Evolutionary conservation across 2,329 filamentous ascomycete genomes (phyloP).

Genomic region (Magnaporthiopsis rhizophila): DNA sequence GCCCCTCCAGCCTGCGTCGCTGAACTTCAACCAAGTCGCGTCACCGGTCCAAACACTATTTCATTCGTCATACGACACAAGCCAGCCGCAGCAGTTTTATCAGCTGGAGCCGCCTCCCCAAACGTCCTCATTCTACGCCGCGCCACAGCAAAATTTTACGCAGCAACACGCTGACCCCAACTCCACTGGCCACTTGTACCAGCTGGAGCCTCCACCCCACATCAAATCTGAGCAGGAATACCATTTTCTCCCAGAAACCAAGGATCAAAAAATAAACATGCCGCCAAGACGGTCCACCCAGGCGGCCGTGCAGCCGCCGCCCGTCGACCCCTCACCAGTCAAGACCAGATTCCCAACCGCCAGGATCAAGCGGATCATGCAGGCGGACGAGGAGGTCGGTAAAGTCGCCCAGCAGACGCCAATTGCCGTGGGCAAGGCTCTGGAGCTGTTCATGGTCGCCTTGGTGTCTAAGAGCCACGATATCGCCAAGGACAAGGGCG

Average conservation of each 20-base stretch:
- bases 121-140: not conserved
- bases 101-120: constrained; percentile 8
- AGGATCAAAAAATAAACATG: constrained; percentile 20
- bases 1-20: too few relatives aligned
- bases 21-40: too few relatives aligned
- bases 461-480: constrained; percentile 83
- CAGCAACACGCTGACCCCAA: not conserved
- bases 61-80: too few relatives aligned
- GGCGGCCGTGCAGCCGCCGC: constrained; percentile 28
- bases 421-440: constrained; percentile 88
- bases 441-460: constrained; percentile 96
- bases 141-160: not conserved
- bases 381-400: constrained; percentile 95
- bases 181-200: not conserved
- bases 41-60: too few relatives aligned
- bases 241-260: constrained; percentile 7
- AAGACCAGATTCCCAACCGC: constrained; percentile 96
- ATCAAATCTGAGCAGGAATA: constrained; percentile 6
- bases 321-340: constrained; percentile 61
- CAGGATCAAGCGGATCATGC: constrained; percentile 98
- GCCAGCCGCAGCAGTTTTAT: constrained; percentile 5
- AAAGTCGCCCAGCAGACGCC: constrained; percentile 98
- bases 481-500: constrained; percentile 72
- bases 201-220: not conserved
- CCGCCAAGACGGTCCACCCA: constrained; percentile 23